Evolutionary conservation across 345 rosid genomes (phyloP), one percentile per base, ranked within the genome.

Genomic region (Chamaenerion angustifolium): DNA sequence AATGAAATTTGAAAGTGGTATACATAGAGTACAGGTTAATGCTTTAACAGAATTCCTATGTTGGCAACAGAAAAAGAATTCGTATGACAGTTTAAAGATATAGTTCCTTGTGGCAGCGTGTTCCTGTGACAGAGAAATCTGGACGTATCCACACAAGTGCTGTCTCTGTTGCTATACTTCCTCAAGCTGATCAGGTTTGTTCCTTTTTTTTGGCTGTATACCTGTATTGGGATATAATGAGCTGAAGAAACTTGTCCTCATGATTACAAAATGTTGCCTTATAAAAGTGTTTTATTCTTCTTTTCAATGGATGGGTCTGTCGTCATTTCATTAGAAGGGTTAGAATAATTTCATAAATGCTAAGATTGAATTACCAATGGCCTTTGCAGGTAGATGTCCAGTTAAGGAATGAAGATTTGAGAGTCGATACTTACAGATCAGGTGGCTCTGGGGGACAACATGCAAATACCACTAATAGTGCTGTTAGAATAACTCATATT

Each of bases 21-120:
- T 92, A 56, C 98, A 92, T 65, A 77, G 98, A 64, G 96, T 84
- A 66, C 98, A 92, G 96, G 98, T n/a, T n/a, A n/a, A n/a, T n/a
- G n/a, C n/a, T n/a, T n/a, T n/a, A n/a, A n/a, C n/a, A n/a, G n/a
- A n/a, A n/a, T n/a, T n/a, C n/a, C n/a, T n/a, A n/a, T n/a, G n/a
- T n/a, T n/a, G n/a, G n/a, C n/a, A n/a, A n/a, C n/a, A n/a, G n/a
- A n/a, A n/a, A n/a, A n/a, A n/a, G n/a, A 42, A 1, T 41, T 43
- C 8, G 42, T 15, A 8, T 37, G 12, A 21, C 56, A 51, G 49
- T 46, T 67, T 48, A 40, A 66, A 43, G 9, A 51, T 52, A 45
- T 31, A 21, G 55, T 68, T 65, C 18, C 46, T 67, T 65, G 57
- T 52, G 51, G 72, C 94, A 92, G 98, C 94, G 95, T 48, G 94